Evolutionary conservation across 306 rosid species (phyloP), one percentile per base, ranked within the genome.

Genomic region (Crotalaria pallida): DNA sequence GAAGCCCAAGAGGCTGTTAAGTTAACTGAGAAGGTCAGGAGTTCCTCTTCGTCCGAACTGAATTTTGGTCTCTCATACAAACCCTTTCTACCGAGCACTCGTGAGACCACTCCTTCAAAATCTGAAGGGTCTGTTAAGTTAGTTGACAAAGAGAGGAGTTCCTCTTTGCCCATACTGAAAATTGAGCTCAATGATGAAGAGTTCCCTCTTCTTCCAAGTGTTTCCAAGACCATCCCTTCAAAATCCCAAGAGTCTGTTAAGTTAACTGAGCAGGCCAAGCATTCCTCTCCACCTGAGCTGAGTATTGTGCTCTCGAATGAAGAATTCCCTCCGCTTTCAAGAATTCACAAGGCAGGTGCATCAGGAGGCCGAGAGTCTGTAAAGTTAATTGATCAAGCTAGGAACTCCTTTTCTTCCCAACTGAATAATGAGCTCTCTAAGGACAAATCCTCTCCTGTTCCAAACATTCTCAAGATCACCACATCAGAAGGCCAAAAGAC

Each of bases 251-350:
- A 11, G 41, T 34, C 41, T 34, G 11, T 8, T 34, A 1, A 34
- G 41, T 34, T 34, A 34, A 34, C 41, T 34, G 11, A 7, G 41
- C 10, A 8, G 41, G 41, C 11, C 41, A 34, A 0, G 0, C 7
- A 38, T 38, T 38, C 43, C 43, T 36, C 43, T 22, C 56, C 67
- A 22, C 52, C 48, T 81, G 49, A 1, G 3, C 44, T 38, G 59
- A 73, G 8, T 63, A 10, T 74, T 52, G 72, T 79, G 51, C 74
- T 79, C 58, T 52, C 80, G 31, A 53, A 65, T 1, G 78, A 72
- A 69, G 84, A 83, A 18, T 85, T 84, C 49, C 84, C 87, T 12
- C 27, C 40, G 38, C 90, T 83, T 67, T 22, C 63, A 26, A 27
- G 68, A 73, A 73, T 27, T 38, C 26, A 7, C 31, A 73, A 38